These are phyloP conservation scores for Coemansia furcata DNA, from an alignment of 192 early-diverging fungal species.

Conservation along the genomic window DNA sequence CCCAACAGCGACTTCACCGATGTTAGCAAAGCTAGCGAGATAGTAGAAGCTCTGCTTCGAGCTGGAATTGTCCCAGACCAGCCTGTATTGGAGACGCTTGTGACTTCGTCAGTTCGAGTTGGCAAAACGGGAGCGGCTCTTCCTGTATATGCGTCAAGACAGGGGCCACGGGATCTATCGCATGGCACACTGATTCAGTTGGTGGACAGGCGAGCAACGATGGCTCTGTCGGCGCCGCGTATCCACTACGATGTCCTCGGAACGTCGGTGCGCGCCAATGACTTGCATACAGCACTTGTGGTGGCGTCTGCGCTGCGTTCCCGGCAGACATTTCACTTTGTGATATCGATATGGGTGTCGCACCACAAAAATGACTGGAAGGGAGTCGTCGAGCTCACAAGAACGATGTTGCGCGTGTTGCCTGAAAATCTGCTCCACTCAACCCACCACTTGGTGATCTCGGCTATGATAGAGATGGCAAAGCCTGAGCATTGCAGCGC, in stretches of 20 bases:
- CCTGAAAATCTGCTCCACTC: slow-evolving; percentile 18
- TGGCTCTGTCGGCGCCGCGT: slow-evolving; percentile 9
- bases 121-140: background rate
- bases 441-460: slow-evolving; percentile 24
- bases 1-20: slow-evolving; percentile 8
- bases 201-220: background rate
- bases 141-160: slow-evolving; percentile 14
- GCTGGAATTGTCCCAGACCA: slow-evolving; percentile 7
- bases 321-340: slow-evolving; percentile 14
- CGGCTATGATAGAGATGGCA: background rate
- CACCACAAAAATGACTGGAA: slow-evolving; percentile 7
- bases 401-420: background rate
- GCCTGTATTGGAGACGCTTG: slow-evolving; percentile 8
- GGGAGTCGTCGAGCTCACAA: slow-evolving; percentile 6
- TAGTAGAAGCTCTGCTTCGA: slow-evolving; percentile 1
- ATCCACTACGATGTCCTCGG: slow-evolving; percentile 28
- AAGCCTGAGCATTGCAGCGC: background rate
- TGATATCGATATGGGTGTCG: slow-evolving; percentile 15
- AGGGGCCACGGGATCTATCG: background rate
- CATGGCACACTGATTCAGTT: background rate
- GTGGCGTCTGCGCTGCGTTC: slow-evolving; percentile 3
- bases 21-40: background rate
- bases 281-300: background rate
- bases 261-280: slow-evolving; percentile 8
- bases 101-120: slow-evolving; percentile 15